Conservation (phyloP, 768 basidiomycete species). For the Terana coerulea region DNA sequence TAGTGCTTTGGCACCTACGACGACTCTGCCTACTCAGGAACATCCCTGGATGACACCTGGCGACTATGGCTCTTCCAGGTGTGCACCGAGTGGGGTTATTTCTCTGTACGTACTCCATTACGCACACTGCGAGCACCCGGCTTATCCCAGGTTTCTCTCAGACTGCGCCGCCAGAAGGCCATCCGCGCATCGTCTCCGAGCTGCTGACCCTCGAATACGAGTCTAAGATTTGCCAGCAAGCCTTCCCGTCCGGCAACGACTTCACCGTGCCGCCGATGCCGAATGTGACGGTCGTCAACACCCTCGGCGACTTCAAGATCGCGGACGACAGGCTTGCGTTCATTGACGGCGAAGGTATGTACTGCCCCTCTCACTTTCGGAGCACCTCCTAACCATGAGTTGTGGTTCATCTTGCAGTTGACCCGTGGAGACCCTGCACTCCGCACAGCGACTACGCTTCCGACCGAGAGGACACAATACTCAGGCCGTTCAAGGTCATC, state of each 20-base stretch:
- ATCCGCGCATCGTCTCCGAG: slow-evolving; percentile 77
- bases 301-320: slow-evolving; percentile 79
- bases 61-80: slow-evolving; percentile 88
- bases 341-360: slow-evolving; percentile 77
- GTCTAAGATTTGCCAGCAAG: slow-evolving; percentile 71
- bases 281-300: slow-evolving; percentile 80
- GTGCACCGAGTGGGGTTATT: slow-evolving; percentile 96
- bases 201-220: slow-evolving; percentile 70
- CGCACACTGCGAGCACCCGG: too few relatives aligned
- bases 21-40: slow-evolving; percentile 58
- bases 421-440: slow-evolving; percentile 88
- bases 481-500: slow-evolving; percentile 84
- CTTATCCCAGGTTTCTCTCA: slow-evolving; percentile 23
- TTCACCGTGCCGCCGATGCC: slow-evolving; percentile 70
- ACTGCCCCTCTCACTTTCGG: too few relatives aligned
- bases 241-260: slow-evolving; percentile 73
- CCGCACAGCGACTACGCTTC: slow-evolving; percentile 75
- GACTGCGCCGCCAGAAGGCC: slow-evolving; percentile 64
- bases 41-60: slow-evolving; percentile 71
- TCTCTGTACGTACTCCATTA: slow-evolving; percentile 47
- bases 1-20: slow-evolving; percentile 89
- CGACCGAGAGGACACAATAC: slow-evolving; percentile 64
- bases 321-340: slow-evolving; percentile 80
- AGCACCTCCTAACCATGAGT: neutral
- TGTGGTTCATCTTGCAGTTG: slow-evolving; percentile 42